These are phyloP conservation scores for Macaranga tanarius DNA, from an alignment of 441 rosid genomes.

Conservation along the genomic window DNA sequence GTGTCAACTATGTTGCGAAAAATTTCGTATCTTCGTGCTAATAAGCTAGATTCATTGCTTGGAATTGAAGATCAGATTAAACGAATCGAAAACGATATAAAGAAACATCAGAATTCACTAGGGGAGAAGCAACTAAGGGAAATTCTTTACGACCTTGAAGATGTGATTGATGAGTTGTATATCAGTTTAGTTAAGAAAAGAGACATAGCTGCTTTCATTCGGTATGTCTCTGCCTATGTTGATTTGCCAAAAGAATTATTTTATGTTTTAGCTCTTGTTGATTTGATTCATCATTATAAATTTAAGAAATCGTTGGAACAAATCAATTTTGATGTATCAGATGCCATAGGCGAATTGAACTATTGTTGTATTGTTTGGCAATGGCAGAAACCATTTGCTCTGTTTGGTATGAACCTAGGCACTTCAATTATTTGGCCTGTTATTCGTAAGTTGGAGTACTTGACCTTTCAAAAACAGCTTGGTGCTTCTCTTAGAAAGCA, in stretches of 20 bases:
- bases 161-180: neutral
- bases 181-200: neutral
- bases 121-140: neutral
- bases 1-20: no score
- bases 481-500: neutral
- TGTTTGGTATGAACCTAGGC: neutral
- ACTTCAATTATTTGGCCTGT: neutral
- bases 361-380: neutral
- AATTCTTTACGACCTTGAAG: neutral
- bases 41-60: no score
- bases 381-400: neutral
- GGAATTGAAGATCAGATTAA: no score
- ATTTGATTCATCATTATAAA: neutral
- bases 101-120: no score
- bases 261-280: neutral
- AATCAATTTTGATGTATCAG: neutral
- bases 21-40: no score
- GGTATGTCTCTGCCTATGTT: neutral
- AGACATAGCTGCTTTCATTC: neutral
- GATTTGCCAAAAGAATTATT: neutral
- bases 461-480: neutral
- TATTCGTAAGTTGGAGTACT: neutral
- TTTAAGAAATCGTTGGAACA: neutral
- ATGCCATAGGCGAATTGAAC: no score
- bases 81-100: no score